Percentiles rank a stretch among this genome's conserved stretches.
Evolutionary conservation across 1,284 basidiomycete species (phyloP).

Genomic region (Sparassis latifolia): DNA sequence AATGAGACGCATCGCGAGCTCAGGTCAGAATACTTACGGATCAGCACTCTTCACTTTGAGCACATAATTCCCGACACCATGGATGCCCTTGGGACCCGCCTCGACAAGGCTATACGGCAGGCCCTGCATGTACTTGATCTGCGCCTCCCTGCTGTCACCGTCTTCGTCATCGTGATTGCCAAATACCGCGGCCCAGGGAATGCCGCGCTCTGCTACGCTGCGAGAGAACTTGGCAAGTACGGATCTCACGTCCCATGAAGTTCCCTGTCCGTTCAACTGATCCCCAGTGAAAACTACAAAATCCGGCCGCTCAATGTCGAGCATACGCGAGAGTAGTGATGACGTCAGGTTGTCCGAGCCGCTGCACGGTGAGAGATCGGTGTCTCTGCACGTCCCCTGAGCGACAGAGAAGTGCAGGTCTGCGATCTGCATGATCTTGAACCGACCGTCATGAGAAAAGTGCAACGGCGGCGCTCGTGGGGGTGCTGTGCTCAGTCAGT

Average conservation of each 20-base stretch:
- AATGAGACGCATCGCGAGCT: constrained; percentile 1
- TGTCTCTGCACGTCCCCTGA: constrained; percentile 68
- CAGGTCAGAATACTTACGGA: constrained; percentile 39
- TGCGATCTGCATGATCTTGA: constrained; percentile 87
- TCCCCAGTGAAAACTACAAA: constrained; percentile 86
- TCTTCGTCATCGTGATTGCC: constrained; percentile 90
- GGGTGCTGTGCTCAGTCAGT: constrained; percentile 37
- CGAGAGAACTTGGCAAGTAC: constrained; percentile 85
- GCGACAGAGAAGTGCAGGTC: constrained; percentile 85
- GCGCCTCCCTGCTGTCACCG: constrained; percentile 52
- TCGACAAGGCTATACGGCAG: constrained; percentile 84
- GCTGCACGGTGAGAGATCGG: constrained; percentile 44
- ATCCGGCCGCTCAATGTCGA: constrained; percentile 86
- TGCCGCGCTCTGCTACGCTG: constrained; percentile 66
- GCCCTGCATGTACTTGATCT: constrained; percentile 67
- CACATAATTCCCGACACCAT: constrained; percentile 86
- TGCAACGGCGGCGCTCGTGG: constrained; percentile 69
- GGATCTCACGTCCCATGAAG: constrained; percentile 81
- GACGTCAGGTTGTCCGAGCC: constrained; percentile 71
- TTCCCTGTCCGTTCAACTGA: constrained; percentile 82
- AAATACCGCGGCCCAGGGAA: constrained; percentile 89
- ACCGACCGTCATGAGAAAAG: constrained; percentile 76
- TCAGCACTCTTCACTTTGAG: constrained; percentile 72
- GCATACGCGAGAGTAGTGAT: constrained; percentile 57
- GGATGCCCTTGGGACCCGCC: constrained; percentile 73